These are phyloP conservation scores for Mortierella sp. DNA, from an alignment of 371 early-diverging fungal genomes.

Conservation along the genomic window DNA sequence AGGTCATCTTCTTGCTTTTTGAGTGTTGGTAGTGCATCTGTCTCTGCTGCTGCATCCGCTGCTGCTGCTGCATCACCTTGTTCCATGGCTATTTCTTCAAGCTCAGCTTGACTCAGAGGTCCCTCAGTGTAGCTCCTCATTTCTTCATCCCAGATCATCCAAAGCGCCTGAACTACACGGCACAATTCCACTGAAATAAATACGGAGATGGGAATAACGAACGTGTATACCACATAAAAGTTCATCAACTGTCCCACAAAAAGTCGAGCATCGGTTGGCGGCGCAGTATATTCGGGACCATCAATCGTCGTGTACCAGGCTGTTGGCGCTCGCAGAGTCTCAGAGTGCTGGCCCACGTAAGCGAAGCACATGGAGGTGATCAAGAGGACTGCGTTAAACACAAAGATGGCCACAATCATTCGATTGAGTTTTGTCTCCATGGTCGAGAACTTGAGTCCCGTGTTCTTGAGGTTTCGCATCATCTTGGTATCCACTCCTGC, in stretches of 20 bases:
- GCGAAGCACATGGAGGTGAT: slow-evolving; percentile 52
- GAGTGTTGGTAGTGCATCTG: background rate
- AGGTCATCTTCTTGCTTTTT: background rate
- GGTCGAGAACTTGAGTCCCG: slow-evolving; percentile 71
- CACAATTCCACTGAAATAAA: slow-evolving; percentile 67
- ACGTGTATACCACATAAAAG: slow-evolving; percentile 57
- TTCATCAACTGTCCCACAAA: slow-evolving; percentile 56
- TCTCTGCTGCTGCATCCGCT: background rate
- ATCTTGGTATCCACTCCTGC: slow-evolving; percentile 90
- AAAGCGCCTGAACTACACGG: slow-evolving; percentile 64
- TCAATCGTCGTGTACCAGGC: slow-evolving; percentile 54
- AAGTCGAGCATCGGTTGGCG: slow-evolving; percentile 30
- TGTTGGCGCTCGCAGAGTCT: slow-evolving; percentile 29
- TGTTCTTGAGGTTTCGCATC: slow-evolving; percentile 76
- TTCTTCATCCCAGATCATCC: slow-evolving; percentile 64
- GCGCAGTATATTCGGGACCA: slow-evolving; percentile 34
- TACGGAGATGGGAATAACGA: slow-evolving; percentile 79
- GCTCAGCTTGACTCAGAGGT: slow-evolving; percentile 51
- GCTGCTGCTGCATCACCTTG: slow-evolving; percentile 10
- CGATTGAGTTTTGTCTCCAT: slow-evolving; percentile 70
- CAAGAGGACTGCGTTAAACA: slow-evolving; percentile 49
- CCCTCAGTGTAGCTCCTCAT: slow-evolving; percentile 50
- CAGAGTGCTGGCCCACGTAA: slow-evolving; percentile 33
- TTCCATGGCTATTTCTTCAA: slow-evolving; percentile 50
- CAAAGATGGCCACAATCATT: slow-evolving; percentile 71